Evolutionary conservation across 257 asterid species (phyloP), one percentile per base, ranked within the genome.

Genomic region (Coffea eugenioides): DNA sequence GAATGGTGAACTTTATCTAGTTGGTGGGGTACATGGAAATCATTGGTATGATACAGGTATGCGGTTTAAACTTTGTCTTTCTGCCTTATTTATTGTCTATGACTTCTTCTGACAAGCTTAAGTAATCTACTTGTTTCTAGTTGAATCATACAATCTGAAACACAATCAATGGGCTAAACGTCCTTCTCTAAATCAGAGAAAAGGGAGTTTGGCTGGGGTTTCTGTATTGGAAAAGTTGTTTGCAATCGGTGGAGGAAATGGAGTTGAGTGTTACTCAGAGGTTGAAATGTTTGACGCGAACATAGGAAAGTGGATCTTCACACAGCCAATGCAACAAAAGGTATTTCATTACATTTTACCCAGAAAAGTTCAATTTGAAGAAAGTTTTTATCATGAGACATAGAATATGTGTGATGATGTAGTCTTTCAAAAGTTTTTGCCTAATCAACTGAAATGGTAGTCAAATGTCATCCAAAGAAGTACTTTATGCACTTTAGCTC

Each of bases 221-320:
- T 85, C 93, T 61, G 54, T 90, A 77, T 12, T 72, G 66, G 90
- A 79, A 64, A 90, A 83, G 27, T 69, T 93, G 10, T 90, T 85
- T 77, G 90, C 91, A 25, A 80, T 89, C 75, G 98, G 98, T 46
- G 98, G 98, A 34, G 92, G 91, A 76, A 79, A 87, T 86, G 92
- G 92, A 65, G 86, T 21, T 70, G 88, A 87, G 7, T 87, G 90
- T 76, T 85, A 85, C 77, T 82, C 97, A 1, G 93, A 93, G 76
- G 98, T 93, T 74, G 98, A 93, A 78, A 62, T 89, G 84, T 84
- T 90, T 69, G 91, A 91, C 77, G 18, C 52, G 46, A 79, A 82
- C 79, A 36, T 46, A 66, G 97, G 96, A 64, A 88, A 80, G 77
- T 93, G 98, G 98, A 82, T 89, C 34, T 66, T 43, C 69, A 54